Evolutionary conservation across 805 yeast genomes (phyloP).

Genomic region (Teunomyces panamensis): DNA sequence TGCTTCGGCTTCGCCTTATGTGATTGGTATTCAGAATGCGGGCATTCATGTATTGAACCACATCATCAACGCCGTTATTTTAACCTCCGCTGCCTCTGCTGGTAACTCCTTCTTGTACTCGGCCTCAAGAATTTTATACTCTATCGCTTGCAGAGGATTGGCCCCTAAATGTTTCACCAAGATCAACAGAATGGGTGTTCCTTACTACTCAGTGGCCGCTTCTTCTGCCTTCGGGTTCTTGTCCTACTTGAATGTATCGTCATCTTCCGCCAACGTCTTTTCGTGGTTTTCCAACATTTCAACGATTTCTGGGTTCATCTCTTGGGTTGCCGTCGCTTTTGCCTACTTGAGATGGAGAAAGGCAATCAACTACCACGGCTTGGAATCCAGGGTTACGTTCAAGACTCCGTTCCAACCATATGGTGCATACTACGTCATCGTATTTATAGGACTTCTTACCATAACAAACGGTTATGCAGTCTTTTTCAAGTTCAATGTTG

Average conservation of each 20-base stretch:
- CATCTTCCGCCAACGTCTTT: constrained; percentile 53
- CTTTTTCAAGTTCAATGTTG: constrained; percentile 54
- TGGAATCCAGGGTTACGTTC: constrained; percentile 57
- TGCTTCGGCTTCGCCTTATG: constrained; percentile 68
- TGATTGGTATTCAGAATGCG: constrained; percentile 72
- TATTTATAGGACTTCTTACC: constrained; percentile 49
- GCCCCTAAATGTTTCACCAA: constrained; percentile 43
- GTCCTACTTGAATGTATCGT: constrained; percentile 54
- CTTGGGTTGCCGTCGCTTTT: constrained; percentile 55
- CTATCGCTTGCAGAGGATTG: constrained; percentile 49
- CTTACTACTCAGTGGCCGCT: constrained; percentile 30
- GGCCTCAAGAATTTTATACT: constrained; percentile 61
- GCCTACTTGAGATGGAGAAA: constrained; percentile 63
- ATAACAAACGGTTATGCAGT: constrained; percentile 74
- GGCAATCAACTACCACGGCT: constrained; percentile 52
- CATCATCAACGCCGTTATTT: constrained; percentile 73
- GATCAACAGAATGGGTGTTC: constrained; percentile 45
- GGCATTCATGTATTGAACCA: constrained; percentile 67
- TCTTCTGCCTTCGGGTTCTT: constrained; percentile 42
- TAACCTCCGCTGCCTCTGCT: constrained; percentile 56
- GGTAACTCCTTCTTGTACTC: constrained; percentile 62
- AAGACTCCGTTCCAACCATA: constrained; percentile 55
- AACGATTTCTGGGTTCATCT: constrained; percentile 63
- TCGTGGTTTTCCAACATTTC: constrained; percentile 64
- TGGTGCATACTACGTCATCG: constrained; percentile 53